These are phyloP conservation scores for Pseudogymnoascus sp. DNA, from an alignment of 2,329 filamentous ascomycete species.

Conservation along the genomic window DNA sequence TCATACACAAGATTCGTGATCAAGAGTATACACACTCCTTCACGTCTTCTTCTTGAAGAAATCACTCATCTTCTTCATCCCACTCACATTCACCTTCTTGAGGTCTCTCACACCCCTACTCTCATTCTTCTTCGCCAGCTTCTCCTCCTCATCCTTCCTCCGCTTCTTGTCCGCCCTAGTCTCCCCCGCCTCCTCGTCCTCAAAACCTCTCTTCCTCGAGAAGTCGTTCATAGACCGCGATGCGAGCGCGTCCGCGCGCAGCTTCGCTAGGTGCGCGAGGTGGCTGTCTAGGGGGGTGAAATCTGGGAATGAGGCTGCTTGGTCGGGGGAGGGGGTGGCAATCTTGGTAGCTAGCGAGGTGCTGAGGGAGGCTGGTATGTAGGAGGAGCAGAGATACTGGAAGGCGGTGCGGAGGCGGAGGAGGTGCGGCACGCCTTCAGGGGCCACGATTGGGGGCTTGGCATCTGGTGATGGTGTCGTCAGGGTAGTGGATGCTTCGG, in stretches of 20 bases:
- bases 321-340: conserved; percentile 10
- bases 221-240: conserved; percentile 62
- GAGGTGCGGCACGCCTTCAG: conserved; percentile 33
- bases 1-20: not conserved
- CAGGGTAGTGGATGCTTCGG: conserved; percentile 30
- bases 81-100: conserved; percentile 80
- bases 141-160: conserved; percentile 82
- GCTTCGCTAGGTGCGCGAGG: conserved; percentile 52
- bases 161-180: conserved; percentile 68
- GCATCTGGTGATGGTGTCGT: conserved; percentile 28
- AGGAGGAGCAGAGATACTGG: conserved; percentile 41
- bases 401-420: conserved; percentile 41
- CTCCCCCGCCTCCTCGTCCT: conserved; percentile 52
- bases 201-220: conserved; percentile 56
- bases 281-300: conserved; percentile 67
- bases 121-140: conserved; percentile 66
- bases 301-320: conserved; percentile 38
- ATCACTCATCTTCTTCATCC: conserved; percentile 94
- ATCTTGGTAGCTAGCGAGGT: conserved; percentile 32
- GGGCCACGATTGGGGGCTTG: conserved; percentile 19
- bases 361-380: conserved; percentile 34
- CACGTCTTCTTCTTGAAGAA: conserved; percentile 68
- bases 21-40: not conserved
- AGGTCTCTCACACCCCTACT: conserved; percentile 71
- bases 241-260: conserved; percentile 64